Percentiles rank a stretch among this genome's conserved stretches.
Evolutionary conservation across 306 rosid species (phyloP).

Genomic region (Medicago arabica): DNA sequence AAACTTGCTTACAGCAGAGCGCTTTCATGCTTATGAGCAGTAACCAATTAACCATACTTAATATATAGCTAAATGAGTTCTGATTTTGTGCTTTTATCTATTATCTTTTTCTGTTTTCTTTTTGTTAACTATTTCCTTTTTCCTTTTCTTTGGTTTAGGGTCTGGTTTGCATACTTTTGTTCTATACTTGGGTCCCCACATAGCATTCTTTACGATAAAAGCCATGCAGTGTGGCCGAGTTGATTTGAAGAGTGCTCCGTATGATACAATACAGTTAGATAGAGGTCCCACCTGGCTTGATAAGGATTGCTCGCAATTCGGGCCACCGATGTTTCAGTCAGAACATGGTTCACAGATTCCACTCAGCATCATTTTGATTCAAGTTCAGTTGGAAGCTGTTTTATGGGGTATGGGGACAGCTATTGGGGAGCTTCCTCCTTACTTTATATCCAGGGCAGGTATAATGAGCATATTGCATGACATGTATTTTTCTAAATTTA

Average conservation of each 20-base stretch:
- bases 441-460: slow-evolving; percentile 99
- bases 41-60: neutral
- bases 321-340: slow-evolving; percentile 73
- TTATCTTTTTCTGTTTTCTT: slow-evolving; percentile 2
- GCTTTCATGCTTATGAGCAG: slow-evolving; percentile 12
- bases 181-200: slow-evolving; percentile 96
- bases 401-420: slow-evolving; percentile 99
- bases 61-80: slow-evolving; percentile 5
- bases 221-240: slow-evolving; percentile 97
- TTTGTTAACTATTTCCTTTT: slow-evolving; percentile 31
- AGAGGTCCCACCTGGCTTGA: slow-evolving; percentile 96
- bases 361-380: slow-evolving; percentile 82
- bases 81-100: slow-evolving; percentile 6
- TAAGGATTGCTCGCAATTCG: slow-evolving; percentile 85
- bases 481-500: slow-evolving; percentile 19
- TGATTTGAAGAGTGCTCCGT: slow-evolving; percentile 90
- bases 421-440: slow-evolving; percentile 99
- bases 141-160: slow-evolving; percentile 61
- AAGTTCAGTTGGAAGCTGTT: slow-evolving; percentile 91
- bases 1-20: slow-evolving; percentile 14
- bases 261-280: slow-evolving; percentile 89
- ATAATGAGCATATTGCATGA: slow-evolving; percentile 26
- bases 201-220: slow-evolving; percentile 90
- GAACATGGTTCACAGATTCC: slow-evolving; percentile 76
- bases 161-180: slow-evolving; percentile 99